Evolutionary conservation across 2,329 filamentous ascomycete genomes (phyloP), one percentile per base, ranked within the genome.

Genomic region (Lasiodiplodia citricola): DNA sequence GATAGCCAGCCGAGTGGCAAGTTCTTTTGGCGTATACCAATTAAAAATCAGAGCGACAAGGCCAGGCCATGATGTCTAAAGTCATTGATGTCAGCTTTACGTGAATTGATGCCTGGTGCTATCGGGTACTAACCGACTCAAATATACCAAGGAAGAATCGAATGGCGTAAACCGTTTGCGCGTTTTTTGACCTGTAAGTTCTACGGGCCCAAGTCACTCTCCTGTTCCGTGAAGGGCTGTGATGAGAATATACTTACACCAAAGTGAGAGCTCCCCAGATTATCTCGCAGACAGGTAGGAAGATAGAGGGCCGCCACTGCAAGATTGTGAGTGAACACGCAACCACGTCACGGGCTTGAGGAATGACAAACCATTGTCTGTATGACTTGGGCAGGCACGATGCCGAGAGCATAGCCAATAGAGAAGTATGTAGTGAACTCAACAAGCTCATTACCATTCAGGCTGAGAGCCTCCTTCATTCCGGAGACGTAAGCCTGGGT

Each of bases 1-100:
- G 3, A 79, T 63, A 1, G 74, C 74, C 2, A 77, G 73, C 16
- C 77, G 74, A 31, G 77, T 75, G 14, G 75, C 75, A 37, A 77
- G 68, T 44, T 79, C 77, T 56, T 72, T 74, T 63, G 80, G 78
- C 0, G 79, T 82, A 66, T 83, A 84, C 82, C 81, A 84, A 13
- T 78, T 80, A 2, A 79, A 77, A 0, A 83, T 72, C 18, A 83
- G 77, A 63, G 79, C 80, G 44, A 80, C 79, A 3, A 75, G 79
- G 1, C 79, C 79, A 2, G 74, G 70, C 65, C 78, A 80, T 18
- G 76, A 64, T 7, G 60, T 64, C 60, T 64, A 7, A 2, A 52
- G 14, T 35, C 21, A 1, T 5, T 4, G 18, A 13, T 0, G 21
- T 62, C 16, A 52, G 35, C 10, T 2, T n/a, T 13, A 4, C 5